Evolutionary conservation across 2,329 filamentous ascomycete species (phyloP), one percentile per base, ranked within the genome.

Genomic region (Xylaria sp.): DNA sequence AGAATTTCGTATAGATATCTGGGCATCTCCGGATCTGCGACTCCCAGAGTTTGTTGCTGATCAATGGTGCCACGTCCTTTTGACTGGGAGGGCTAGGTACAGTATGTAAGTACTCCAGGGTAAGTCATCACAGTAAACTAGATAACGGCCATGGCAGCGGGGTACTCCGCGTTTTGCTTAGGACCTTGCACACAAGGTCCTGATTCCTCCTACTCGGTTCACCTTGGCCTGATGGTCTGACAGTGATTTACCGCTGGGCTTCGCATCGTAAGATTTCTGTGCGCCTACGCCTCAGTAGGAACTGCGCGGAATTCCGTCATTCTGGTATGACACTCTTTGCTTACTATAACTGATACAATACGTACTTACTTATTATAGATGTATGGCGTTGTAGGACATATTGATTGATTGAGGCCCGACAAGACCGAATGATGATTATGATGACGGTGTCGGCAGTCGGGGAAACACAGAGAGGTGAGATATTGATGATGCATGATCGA

Each of bases 81-180:
- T 13, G 23, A 58, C 41, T n/a, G 41, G 15, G 25, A 54, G 15
- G n/a, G 13, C 20, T 20, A n/a, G 18, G 7, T 28, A 31, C 12
- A 34, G 25, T 31, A 3, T 6, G 13, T 20, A 54, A 37, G 25
- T 34, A n/a, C 7, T 28, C 28, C 4, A 28, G 28, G 28, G 28
- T 28, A 28, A 28, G 28, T 28, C 28, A 5, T 28, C 28, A 34
- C 15, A 6, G 25, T 28, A 18, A 18, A 7, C 8, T 31, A 18
- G 13, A 15, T 28, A 10, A 31, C 28, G 15, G 5, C 8, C 9
- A 13, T 28, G 25, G 15, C 18, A 44, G 57, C 44, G 57, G 57
- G 57, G 57, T 50, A 50, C 44, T 60, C 57, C 57, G 57, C 44
- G 44, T 46, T 58, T 58, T 58, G 20, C 13, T 39, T 58, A 39